Evolutionary conservation across 2,329 filamentous ascomycete species (phyloP).

Genomic region (Aspergillus eucalypticola): DNA sequence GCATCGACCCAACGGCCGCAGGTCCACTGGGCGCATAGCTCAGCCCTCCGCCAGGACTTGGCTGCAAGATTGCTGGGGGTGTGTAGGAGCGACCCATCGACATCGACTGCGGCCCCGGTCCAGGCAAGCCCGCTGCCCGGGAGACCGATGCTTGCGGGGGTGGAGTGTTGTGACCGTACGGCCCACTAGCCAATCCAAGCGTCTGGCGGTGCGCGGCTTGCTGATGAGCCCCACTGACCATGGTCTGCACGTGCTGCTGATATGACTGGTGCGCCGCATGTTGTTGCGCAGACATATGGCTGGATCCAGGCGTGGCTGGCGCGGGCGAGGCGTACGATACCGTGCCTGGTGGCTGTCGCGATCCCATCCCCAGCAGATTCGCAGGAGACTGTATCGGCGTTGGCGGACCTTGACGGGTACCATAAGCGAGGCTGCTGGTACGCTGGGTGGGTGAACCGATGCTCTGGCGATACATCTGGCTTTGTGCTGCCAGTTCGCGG

Average conservation of each 20-base stretch:
- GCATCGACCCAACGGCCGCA: slow-evolving; percentile 25
- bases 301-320: slow-evolving; percentile 25
- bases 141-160: slow-evolving; percentile 32
- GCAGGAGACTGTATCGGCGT: slow-evolving; percentile 34
- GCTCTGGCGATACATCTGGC: slow-evolving; percentile 23
- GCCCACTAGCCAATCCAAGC: slow-evolving; percentile 30
- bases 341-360: slow-evolving; percentile 30
- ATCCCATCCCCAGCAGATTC: slow-evolving; percentile 29
- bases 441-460: slow-evolving; percentile 36
- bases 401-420: slow-evolving; percentile 33
- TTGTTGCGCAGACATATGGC: slow-evolving; percentile 24
- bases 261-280: slow-evolving; percentile 31
- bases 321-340: slow-evolving; percentile 30
- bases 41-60: slow-evolving; percentile 30
- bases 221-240: slow-evolving; percentile 40
- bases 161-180: slow-evolving; percentile 38
- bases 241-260: slow-evolving; percentile 41
- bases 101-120: slow-evolving; percentile 28
- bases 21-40: slow-evolving; percentile 32
- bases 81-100: slow-evolving; percentile 41
- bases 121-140: slow-evolving; percentile 26
- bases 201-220: slow-evolving; percentile 36
- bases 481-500: slow-evolving; percentile 33
- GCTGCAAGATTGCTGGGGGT: slow-evolving; percentile 38
- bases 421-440: slow-evolving; percentile 30